Conservation (phyloP, 1,139 yeast genomes). For the Hansenula lynferdii region DNA sequence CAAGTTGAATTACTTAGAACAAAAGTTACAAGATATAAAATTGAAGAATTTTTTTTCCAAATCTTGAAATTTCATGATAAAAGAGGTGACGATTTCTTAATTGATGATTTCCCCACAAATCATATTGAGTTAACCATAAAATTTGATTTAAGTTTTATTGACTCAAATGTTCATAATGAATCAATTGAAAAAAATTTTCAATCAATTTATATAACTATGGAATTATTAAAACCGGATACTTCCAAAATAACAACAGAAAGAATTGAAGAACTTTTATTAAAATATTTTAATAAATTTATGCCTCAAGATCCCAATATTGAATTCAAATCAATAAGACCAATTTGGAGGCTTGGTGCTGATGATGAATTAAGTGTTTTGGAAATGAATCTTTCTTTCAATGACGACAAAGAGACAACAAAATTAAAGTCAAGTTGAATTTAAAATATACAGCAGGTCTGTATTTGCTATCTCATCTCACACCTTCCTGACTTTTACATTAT, state of each 20-base stretch:
- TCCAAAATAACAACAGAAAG: not conserved
- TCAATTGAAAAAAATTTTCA: not conserved
- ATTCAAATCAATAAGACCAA: slow-evolving; percentile 4
- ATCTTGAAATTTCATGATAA: slow-evolving; percentile 8
- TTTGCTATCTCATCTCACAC: too few species aligned
- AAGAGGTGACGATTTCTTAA: not conserved
- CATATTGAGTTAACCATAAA: slow-evolving; percentile 10
- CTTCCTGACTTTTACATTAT: too few species aligned
- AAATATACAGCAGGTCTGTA: too few species aligned
- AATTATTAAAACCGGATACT: slow-evolving; percentile 2
- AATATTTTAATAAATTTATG: not conserved
- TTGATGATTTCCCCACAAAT: slow-evolving; percentile 3
- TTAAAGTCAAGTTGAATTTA: too few species aligned
- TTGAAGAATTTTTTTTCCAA: slow-evolving; percentile 8
- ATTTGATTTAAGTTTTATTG: slow-evolving; percentile 3
- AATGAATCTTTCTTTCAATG: slow-evolving; percentile 4
- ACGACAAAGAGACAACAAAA: too few species aligned
- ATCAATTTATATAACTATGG: slow-evolving; percentile 6
- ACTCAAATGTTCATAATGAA: not conserved
- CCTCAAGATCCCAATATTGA: not conserved
- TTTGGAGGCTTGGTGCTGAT: slow-evolving; percentile 11
- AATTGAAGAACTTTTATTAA: not conserved
- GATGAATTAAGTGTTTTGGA: slow-evolving; percentile 9
- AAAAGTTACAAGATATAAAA: slow-evolving; percentile 6
- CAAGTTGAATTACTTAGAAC: slow-evolving; percentile 1